Conservation (phyloP, 176 grass and related monocot genomes). For the Triticum dicoccoides region DNA sequence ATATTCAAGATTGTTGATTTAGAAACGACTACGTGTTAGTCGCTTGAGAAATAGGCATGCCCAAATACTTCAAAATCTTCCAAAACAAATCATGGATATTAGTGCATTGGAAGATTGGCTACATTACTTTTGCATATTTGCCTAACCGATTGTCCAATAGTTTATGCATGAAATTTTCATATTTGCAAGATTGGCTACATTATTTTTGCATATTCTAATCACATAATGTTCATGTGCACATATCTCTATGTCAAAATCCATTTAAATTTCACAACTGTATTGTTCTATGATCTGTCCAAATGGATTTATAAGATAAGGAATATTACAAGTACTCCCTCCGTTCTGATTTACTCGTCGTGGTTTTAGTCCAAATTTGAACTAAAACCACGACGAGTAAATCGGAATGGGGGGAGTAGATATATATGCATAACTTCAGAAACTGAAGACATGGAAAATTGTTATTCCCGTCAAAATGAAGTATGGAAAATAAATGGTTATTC, state of each 20-base stretch:
- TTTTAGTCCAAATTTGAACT: no score
- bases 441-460: not conserved
- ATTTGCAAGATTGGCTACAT: no score
- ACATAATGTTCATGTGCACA: not conserved
- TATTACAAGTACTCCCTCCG: no score
- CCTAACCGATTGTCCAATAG: not conserved
- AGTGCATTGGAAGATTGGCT: not conserved
- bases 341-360: no score
- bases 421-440: not conserved
- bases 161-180: not conserved
- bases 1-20: not conserved
- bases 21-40: not conserved
- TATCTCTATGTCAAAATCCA: not conserved
- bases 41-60: not conserved
- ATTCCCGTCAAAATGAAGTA: no score
- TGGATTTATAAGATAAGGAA: not conserved
- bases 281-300: not conserved
- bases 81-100: not conserved
- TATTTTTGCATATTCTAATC: not conserved
- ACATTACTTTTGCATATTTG: not conserved
- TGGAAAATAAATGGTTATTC: not conserved
- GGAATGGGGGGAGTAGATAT: no score
- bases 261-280: not conserved
- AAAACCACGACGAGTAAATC: no score
- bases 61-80: not conserved